Evolutionary conservation across 306 rosid species (phyloP), one percentile per base, ranked within the genome.

Genomic region (Casuarina glauca): DNA sequence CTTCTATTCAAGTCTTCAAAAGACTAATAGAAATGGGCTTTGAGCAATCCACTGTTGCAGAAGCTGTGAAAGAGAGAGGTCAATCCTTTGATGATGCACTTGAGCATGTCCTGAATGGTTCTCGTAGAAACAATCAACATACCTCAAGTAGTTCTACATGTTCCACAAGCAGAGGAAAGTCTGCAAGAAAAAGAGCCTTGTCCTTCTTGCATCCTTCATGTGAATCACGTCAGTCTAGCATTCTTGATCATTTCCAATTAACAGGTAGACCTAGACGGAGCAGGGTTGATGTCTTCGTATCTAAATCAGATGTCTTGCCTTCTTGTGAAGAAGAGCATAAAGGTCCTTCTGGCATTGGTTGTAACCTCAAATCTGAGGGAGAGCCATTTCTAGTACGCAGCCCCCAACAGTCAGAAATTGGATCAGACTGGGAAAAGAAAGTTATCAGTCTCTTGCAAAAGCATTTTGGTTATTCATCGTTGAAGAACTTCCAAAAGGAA

Each of bases 401-500:
- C 70, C 35, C 69, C 44, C 61, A 36, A 1, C 83, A 79, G 62
- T 32, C 64, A n/a, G 84, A 76, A n/a, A 12, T 71, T 81, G 77
- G 42, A 2, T 73, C 79, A 50, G 88, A 86, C 72, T 88, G 94
- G 97, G 90, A 89, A 82, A 75, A 68, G 61, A 88, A 58, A 79
- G 88, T 60, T 81, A 75, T 78, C 68, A 43, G 72, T 76, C 38
- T 91, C 32, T 80, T 94, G 90, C 87, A 82, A 79, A 90, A 86
- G 80, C 91, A 80, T 89, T 94, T 91, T 72, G 96, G 96, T 10
- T 85, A 63, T 86, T 82, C 87, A 13, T 74, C 85, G 2, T 85
- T 94, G 77, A 94, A 89, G 70, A 70, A 80, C 73, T 94, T 94
- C 78, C 98, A 94, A 84, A 92, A 82, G 86, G 97, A 94, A 80